Base-by-base conservation (phyloP, 495 filamentous ascomycete genomes). In the Xylaria palmicola region DNA sequence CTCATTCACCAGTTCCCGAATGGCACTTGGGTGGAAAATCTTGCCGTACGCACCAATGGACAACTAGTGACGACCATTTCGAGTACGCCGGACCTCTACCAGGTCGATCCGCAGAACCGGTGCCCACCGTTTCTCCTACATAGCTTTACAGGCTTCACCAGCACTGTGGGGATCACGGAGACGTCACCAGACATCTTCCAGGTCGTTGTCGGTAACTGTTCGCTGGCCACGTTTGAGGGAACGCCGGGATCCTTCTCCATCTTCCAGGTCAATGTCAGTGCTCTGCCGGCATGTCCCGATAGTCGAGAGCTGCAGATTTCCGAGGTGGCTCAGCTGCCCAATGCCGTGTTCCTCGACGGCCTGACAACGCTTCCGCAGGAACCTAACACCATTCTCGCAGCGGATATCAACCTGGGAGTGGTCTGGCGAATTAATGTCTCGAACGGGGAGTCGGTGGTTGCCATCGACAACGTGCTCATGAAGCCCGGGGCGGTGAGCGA, bases 1-100 rank as follows among this genome's bases (percentile, higher is more conserved):
- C 32, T 36, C 22, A 36, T 69, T 34, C 65, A 49, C 27, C 60
- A 63, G 15, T 67, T 67, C 39, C 48, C 55, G 3, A 60, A 44
- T 19, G 34, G 54, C 20, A 62, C 66, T 2, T 70, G 67, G 47
- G 65, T 77, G 52, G 75, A 78, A 50, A 78, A 78, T 47, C 64
- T 74, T 22, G 66, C 60, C n/a, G 60, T 76, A 24, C 74, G 73
- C 1, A 61, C 69, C 4, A 74, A 78, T 56, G 74, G 75, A 24
- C 41, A 74, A 19, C 61, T 78, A 13, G 69, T 78, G 13, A 58
- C 75, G 3, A 74, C 70, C 15, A 59, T 69, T 6, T 63, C 65
- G 20, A 66, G 59, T 12, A 48, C 53, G 50, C 67, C 59, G 17
- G 60, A 26, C 41, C 67, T 70, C 44, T 73, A 59, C 43, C 65